Evolutionary conservation across 192 early-diverging fungal species (phyloP).

Genomic region (Lunasporangiospora selenospora): DNA sequence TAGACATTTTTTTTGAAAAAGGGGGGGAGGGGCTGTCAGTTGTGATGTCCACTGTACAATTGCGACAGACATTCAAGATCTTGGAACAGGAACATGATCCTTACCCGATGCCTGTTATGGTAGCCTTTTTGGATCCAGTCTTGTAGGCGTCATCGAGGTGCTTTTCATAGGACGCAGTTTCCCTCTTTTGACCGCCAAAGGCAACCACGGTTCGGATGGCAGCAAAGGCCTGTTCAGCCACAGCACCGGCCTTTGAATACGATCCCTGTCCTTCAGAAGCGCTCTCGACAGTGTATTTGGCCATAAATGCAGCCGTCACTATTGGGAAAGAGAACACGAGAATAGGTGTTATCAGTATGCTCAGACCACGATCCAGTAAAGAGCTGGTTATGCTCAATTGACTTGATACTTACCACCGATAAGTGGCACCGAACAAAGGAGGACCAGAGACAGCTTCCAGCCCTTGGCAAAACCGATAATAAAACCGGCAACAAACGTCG

Average conservation of each 20-base stretch:
- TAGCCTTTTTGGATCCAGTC: constrained; percentile 69
- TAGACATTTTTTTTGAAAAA: too few relatives aligned
- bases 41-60: too few relatives aligned
- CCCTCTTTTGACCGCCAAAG: constrained; percentile 82
- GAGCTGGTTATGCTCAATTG: too few relatives aligned
- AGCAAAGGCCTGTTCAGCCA: constrained; percentile 88
- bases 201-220: constrained; percentile 90
- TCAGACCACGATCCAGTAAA: too few relatives aligned
- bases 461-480: constrained; percentile 64
- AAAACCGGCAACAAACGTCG: constrained; percentile 78
- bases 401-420: constrained; percentile 48
- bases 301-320: constrained; percentile 23
- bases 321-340: not conserved
- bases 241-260: constrained; percentile 86
- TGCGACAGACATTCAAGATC: not conserved
- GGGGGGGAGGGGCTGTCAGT: too few relatives aligned
- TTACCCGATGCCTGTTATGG: constrained; percentile 64
- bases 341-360: too few relatives aligned
- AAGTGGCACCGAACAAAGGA: constrained; percentile 70
- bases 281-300: constrained; percentile 22
- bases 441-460: constrained; percentile 66
- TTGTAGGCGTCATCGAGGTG: constrained; percentile 68
- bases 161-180: constrained; percentile 64
- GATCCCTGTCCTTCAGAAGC: constrained; percentile 58
- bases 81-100: not conserved